Base-by-base conservation (phyloP, 1,139 yeast genomes). In the Scheffersomyces quercinus region DNA sequence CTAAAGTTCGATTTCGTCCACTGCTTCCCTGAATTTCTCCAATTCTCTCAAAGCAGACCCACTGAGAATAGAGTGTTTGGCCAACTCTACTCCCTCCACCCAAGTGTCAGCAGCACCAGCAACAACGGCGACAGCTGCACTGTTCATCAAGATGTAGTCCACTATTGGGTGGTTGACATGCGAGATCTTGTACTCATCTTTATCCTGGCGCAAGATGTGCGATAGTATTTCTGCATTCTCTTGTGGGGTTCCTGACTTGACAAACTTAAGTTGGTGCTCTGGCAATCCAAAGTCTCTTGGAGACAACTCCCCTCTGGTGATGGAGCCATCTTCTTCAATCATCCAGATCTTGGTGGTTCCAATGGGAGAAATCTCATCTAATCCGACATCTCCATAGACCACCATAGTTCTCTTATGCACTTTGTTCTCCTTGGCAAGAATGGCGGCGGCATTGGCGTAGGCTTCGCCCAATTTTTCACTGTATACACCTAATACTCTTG, bases 281-380 rank as follows among this genome's bases (percentile, higher is more conserved):
- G 82, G 78, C 36, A 93, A 69, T 1, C 89, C 95, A 59, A 93
- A 93, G 64, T 87, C 91, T 30, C 68, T 66, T 1, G 96, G 95
- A 7, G 82, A 67, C 28, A 84, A 51, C 51, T 59, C 54, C 11
- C 59, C 58, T 33, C 52, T 59, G 30, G 64, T 52, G 30, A 76
- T 76, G 1, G 64, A 59, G 1, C 75, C 76, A 40, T 80, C 54
- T 16, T 56, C 70, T 50, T 77, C 80, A 10, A 87, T 79, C 44
- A 76, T 70, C 99, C 99, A 93, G 49, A 85, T 81, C 46, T 81
- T 79, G 5, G 97, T 85, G 44, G 70, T 65, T 0, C 97, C 98
- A 35, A 85, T 80, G 1, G 97, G 97, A 1, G 97, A 85, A 32
- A 93, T 87, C 64, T 93, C 99, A 59, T 93, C 99, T 29, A 93